Base-by-base conservation (phyloP, 2,329 filamentous ascomycete genomes). In the Apiospora sp. region DNA sequence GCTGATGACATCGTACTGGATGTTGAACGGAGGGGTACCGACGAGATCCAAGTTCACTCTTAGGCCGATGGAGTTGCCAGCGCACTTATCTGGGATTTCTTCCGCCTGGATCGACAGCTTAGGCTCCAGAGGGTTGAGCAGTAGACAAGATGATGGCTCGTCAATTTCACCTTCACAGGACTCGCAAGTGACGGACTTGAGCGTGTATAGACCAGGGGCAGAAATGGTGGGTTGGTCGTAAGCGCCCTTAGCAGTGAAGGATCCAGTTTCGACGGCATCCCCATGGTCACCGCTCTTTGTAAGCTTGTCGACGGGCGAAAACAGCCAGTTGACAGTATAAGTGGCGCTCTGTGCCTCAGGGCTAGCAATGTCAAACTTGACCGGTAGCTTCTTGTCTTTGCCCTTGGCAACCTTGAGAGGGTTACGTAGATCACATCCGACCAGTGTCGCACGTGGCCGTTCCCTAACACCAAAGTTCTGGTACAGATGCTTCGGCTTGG, bases 11-110 rank as follows among this genome's bases (percentile, higher is more conserved):
- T 92, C 91, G 81, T 98, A 99, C 30, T 87, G 86, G 67, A 99
- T 87, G n/a, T 87, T 86, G 83, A 99, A 99, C 1, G 96, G 96
- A 67, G 97, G 96, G 0, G 95, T 97, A 74, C 96, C 96, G 41
- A 96, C 93, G 51, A 99, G 87, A 80, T 98, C 95, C 69, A 99
- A 85, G 78, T 96, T 93, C 58, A 99, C 94, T 14, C 93, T 90
- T 71, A 99, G 88, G 54, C 96, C 96, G 74, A 99, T 94, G 0
- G 96, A 94, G 79, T 95, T 98, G 68, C 95, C 95, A 48, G 95
- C 96, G 81, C 96, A 99, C 80, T 97, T 97, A 82, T 99, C 96
- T 70, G 94, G 93, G 61, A 99, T 95, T 74, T 95, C 92, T 77
- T 97, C 93, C 8, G 91, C 88, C 44, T 88, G 89, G 69, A 99